These are phyloP conservation scores for Toxicodendron radicans DNA, from an alignment of 345 rosid genomes.

Conservation along the genomic window DNA sequence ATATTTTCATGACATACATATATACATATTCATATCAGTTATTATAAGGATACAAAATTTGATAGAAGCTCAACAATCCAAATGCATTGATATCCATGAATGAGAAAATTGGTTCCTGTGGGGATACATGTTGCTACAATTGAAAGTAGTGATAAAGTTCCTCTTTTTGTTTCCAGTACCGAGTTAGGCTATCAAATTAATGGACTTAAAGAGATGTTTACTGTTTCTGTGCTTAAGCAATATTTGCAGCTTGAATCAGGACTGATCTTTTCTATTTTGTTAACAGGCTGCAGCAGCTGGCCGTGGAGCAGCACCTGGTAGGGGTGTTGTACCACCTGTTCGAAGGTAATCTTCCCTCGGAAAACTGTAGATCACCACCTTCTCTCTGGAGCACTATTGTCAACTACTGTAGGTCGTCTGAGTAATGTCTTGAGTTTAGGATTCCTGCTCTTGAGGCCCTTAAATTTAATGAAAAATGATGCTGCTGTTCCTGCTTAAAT, in stretches of 20 bases:
- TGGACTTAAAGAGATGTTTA: neutral
- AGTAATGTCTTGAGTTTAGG: neutral
- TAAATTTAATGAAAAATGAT: constrained; percentile 18
- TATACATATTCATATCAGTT: no score
- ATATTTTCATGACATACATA: no score
- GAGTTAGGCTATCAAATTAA: neutral
- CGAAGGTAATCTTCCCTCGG: constrained; percentile 45
- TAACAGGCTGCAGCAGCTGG: constrained; percentile 76
- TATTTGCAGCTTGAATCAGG: neutral
- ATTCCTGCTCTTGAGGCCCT: neutral
- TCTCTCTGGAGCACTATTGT: neutral
- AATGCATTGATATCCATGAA: neutral
- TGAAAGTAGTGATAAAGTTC: neutral
- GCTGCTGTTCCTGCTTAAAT: neutral
- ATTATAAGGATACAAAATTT: no score
- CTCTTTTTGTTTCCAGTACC: neutral
- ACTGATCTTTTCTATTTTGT: neutral
- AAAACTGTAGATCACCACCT: neutral
- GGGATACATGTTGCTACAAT: neutral
- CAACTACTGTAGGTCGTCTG: constrained; percentile 5
- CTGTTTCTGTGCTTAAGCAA: neutral
- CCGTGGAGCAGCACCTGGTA: constrained; percentile 70
- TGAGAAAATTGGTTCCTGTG: neutral
- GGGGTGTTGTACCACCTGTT: constrained; percentile 76
- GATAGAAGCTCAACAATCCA: neutral